Base-by-base conservation (phyloP, 306 rosid genomes). In the Abrus pulchellus region DNA sequence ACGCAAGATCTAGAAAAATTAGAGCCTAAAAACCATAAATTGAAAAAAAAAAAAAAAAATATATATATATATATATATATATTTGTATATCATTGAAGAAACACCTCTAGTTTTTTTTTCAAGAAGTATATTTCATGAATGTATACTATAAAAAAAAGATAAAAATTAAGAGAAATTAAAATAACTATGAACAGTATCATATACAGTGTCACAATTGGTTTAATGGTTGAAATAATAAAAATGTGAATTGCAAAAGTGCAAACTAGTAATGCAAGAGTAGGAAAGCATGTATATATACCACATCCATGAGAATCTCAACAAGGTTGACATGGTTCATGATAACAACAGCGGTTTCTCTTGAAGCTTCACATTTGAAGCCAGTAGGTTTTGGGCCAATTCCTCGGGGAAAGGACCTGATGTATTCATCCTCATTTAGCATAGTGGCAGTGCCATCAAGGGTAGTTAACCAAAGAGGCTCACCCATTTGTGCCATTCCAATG, bases 251-350 rank as follows among this genome's bases (percentile, higher is more conserved):
- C 2, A 63, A 30, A 63, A 36, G 47, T 3, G 34, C 9, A 62
- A 29, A 32, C 10, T 72, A 27, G 0, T 34, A 9, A 44, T 11
- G 41, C 7, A 65, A 9, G 38, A 6, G 27, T 47, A 62, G 28
- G 56, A 59, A n/a, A 13, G 14, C 34, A 40, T 9, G 9, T 8
- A 47, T 47, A 9, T 38, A 9, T 78, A 96, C 98, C 90, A 92
- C 93, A 76, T 96, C 98, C 99, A 96, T 96, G 86, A 96, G 94
- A 83, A 96, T 93, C 87, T 92, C 97, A 67, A 93, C 97, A 5
- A 96, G 97, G 87, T 78, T 92, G 62, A 90, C 90, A 80, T 96
- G 97, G 61, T 90, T 90, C 98, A 93, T 93, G 80, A 93, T 93
- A 63, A 96, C 97, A 56, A 93, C 90, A 2, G 91, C 77, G 6